A percentile compares a stretch with the other conserved stretches of the same genome.
These are phyloP conservation scores for Xanthoconium separans DNA, from an alignment of 1,284 basidiomycete genomes.

Conservation along the genomic window DNA sequence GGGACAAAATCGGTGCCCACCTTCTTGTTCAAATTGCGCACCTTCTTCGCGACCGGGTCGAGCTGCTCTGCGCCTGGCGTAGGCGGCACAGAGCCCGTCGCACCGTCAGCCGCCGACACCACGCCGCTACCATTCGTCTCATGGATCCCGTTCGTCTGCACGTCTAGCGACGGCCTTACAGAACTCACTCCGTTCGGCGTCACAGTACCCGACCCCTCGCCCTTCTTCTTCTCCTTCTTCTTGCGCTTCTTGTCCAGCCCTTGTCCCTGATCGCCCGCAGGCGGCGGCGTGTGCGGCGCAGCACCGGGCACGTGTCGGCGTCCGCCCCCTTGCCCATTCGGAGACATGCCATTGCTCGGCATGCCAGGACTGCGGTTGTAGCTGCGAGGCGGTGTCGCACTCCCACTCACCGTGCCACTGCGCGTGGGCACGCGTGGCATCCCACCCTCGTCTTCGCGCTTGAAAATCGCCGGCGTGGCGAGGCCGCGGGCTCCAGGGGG, in stretches of 20 bases:
- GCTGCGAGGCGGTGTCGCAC: conserved; percentile 51
- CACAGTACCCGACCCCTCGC: conserved; percentile 33
- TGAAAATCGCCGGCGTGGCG: conserved; percentile 82
- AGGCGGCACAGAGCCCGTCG: conserved; percentile 44
- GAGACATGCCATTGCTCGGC: conserved; percentile 23
- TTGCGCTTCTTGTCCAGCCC: conserved; percentile 48
- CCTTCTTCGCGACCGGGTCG: conserved; percentile 87
- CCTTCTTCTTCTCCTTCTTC: conserved; percentile 59
- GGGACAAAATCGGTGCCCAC: conserved; percentile 37
- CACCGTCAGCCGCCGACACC: conserved; percentile 16
- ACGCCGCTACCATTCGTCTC: neutral
- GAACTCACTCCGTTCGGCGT: conserved; percentile 30
- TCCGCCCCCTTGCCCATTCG: conserved; percentile 34
- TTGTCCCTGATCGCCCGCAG: conserved; percentile 35
- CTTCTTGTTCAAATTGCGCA: conserved; percentile 93
- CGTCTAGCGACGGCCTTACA: conserved; percentile 37
- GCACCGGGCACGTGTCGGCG: conserved; percentile 70
- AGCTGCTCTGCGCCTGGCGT: conserved; percentile 64
- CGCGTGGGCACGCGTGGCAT: conserved; percentile 45
- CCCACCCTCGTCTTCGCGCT: conserved; percentile 84
- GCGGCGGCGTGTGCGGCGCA: conserved; percentile 45
- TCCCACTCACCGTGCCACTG: conserved; percentile 48
- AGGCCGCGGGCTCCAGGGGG: conserved; percentile 91
- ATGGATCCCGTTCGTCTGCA: conserved; percentile 29
- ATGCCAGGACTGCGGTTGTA: conserved; percentile 33